A percentile compares a stretch with the other conserved stretches of the same genome.
Evolutionary conservation across 2,329 filamentous ascomycete genomes (phyloP).

Genomic region (Teratosphaeria pseudoeucalypti): DNA sequence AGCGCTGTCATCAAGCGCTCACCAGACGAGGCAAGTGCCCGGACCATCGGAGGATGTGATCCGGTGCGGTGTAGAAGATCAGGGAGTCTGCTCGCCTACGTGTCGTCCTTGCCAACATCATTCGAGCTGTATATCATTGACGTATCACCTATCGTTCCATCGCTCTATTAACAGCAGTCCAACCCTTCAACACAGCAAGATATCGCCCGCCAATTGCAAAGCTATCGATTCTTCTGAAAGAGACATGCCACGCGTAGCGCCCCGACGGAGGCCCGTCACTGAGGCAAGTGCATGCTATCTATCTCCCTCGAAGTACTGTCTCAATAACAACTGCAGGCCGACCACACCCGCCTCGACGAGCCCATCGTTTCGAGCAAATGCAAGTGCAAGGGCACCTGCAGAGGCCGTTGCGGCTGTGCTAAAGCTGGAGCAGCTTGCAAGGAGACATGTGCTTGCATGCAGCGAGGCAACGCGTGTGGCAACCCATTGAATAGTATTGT

Average conservation of each 20-base stretch:
- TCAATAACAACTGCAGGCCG: not conserved
- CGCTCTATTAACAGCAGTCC: not conserved
- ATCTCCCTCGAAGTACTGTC: not conserved
- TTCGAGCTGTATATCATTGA: no score
- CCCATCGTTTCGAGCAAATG: not conserved
- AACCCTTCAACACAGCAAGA: not conserved
- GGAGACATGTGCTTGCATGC: not conserved
- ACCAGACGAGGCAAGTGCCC: no score
- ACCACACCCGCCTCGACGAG: not conserved
- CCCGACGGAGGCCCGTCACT: no score
- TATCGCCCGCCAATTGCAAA: not conserved
- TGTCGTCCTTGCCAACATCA: no score
- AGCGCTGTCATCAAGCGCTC: no score
- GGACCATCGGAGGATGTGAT: no score
- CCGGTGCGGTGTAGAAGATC: no score
- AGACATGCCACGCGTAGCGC: no score
- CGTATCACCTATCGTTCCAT: no score
- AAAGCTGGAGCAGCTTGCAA: not conserved
- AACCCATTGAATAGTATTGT: not conserved
- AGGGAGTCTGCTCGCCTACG: no score
- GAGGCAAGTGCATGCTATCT: no score
- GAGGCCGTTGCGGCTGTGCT: not conserved
- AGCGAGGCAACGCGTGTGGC: not conserved
- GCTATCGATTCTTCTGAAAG: not conserved
- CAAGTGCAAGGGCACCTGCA: not conserved